A percentile compares a stretch with the other conserved stretches of the same genome.
Evolutionary conservation across 306 rosid species (phyloP).

Genomic region (Quercus engelmannii): DNA sequence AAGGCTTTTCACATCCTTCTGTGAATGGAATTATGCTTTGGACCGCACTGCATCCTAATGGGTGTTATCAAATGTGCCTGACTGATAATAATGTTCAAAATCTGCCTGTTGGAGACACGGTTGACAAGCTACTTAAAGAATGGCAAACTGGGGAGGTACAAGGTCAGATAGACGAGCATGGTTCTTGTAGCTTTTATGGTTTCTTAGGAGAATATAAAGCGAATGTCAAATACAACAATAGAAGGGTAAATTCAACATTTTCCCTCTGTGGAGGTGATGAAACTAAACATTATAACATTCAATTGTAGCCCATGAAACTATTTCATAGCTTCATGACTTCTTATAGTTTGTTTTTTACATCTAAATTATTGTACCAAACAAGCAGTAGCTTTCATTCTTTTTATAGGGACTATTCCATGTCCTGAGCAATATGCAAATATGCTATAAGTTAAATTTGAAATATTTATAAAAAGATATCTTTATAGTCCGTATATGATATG

Average conservation of each 20-base stretch:
- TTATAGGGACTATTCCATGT: too few relatives aligned
- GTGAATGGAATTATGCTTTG: slow-evolving; percentile 90
- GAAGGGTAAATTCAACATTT: slow-evolving; percentile 51
- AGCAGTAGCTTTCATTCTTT: too few relatives aligned
- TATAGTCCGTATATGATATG: too few relatives aligned
- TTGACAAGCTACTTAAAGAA: slow-evolving; percentile 73
- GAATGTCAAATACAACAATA: slow-evolving; percentile 36
- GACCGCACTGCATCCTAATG: slow-evolving; percentile 74
- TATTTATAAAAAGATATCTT: too few relatives aligned
- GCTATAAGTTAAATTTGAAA: too few relatives aligned
- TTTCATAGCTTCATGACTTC: not conserved
- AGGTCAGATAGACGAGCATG: slow-evolving; percentile 58
- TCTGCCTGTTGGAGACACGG: slow-evolving; percentile 76
- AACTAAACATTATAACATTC: slow-evolving; percentile 62
- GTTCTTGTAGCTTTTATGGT: slow-evolving; percentile 72
- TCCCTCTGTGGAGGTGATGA: slow-evolving; percentile 55
- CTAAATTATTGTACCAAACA: too few relatives aligned
- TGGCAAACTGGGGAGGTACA: slow-evolving; percentile 53
- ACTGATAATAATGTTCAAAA: slow-evolving; percentile 60
- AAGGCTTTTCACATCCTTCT: slow-evolving; percentile 80
- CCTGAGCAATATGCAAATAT: too few relatives aligned
- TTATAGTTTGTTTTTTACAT: too few relatives aligned
- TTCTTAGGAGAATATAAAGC: slow-evolving; percentile 75
- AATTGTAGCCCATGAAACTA: slow-evolving; percentile 20
- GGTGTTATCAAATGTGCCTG: slow-evolving; percentile 91